phyloP scores from a whole-genome alignment of 129 eudicot genomes.

The Cynara cardunculus region DNA sequence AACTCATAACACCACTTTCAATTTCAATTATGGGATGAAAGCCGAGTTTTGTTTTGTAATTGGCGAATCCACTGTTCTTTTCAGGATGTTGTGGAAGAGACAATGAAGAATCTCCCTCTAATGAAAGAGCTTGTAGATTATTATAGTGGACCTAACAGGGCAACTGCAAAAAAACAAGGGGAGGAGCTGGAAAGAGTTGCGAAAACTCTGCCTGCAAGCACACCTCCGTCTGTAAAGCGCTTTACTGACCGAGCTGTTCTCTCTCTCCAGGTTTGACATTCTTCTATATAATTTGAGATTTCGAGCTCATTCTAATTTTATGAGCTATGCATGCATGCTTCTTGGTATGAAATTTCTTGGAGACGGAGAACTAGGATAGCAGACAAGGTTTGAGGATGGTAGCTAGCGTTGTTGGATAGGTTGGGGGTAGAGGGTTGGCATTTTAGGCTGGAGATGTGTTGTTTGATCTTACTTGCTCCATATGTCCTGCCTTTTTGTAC shows the following conservation, averaged over 20 bases:
- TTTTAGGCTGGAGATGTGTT: neutral
- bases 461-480: neutral
- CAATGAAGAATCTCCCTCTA: conserved; percentile 74
- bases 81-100: conserved; percentile 70
- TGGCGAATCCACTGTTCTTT: neutral
- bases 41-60: neutral
- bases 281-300: neutral
- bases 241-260: conserved; percentile 84
- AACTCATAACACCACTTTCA: neutral
- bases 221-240: conserved; percentile 58
- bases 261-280: conserved; percentile 67
- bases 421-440: neutral
- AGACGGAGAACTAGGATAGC: neutral
- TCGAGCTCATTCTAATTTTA: neutral
- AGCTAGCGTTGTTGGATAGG: neutral
- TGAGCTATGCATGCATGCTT: neutral
- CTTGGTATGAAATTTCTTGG: neutral
- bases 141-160: conserved; percentile 77
- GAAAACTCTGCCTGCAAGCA: conserved; percentile 71
- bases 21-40: neutral
- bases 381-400: neutral
- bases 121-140: conserved; percentile 70
- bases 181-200: conserved; percentile 92
- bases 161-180: conserved; percentile 78
- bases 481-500: no score